Conservation (phyloP, 441 rosid genomes). For the Erodium texanum region DNA sequence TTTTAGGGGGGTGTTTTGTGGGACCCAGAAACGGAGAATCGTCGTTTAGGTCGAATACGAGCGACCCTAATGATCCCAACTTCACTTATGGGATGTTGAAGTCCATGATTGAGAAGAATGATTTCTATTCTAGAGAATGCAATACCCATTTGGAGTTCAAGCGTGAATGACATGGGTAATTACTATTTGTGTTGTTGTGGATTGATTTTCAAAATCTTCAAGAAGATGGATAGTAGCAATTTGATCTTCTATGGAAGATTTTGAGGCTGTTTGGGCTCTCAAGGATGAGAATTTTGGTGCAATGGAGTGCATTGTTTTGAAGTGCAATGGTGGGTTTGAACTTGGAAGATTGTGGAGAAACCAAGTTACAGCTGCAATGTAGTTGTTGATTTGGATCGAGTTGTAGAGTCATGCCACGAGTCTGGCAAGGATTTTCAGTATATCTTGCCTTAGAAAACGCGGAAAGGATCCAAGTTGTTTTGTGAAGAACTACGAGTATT, state of each 20-base stretch:
- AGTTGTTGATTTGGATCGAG: not conserved
- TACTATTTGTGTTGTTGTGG: not conserved
- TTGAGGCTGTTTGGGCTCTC: not conserved
- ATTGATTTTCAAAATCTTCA: not conserved
- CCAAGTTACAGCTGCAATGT: not conserved
- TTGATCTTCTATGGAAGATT: not conserved
- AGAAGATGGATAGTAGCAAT: not conserved
- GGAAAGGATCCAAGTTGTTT: not conserved
- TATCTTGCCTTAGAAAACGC: not conserved
- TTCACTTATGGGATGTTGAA: conserved; percentile 37
- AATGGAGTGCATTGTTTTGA: no score
- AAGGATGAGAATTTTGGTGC: conserved; percentile 1
- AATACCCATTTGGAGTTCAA: conserved; percentile 25
- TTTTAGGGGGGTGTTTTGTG: conserved; percentile 9
- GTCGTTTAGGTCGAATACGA: conserved; percentile 23
- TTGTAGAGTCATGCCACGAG: not conserved
- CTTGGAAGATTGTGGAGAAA: not conserved
- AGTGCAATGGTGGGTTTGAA: not conserved
- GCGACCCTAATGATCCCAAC: conserved; percentile 40
- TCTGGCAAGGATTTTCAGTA: no score
- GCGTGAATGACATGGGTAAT: not conserved
- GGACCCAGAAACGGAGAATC: conserved; percentile 30
- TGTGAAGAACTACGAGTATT: not conserved
- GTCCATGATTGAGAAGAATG: conserved; percentile 33
- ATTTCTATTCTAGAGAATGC: conserved; percentile 39